Base-by-base conservation (phyloP, 352 stramenopile species). In the Pythium brachiatum region DNA sequence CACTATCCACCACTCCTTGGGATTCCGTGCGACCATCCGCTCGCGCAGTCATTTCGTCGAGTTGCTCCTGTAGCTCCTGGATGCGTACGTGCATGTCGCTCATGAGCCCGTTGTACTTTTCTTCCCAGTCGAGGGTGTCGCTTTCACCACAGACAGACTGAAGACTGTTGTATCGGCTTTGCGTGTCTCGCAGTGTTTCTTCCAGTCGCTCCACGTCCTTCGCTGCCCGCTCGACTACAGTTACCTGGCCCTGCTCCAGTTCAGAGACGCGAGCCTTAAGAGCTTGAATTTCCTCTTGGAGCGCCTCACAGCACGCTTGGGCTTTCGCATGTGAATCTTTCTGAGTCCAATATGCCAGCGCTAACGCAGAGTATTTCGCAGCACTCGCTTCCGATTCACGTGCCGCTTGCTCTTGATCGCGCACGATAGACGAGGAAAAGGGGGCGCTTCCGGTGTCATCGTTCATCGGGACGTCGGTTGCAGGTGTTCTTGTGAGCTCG, bases 1-100 rank as follows among this genome's bases (percentile, higher is more conserved):
- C 21, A 27, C 29, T 52, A 7, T 61, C 41, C 1, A 18, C 9
- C 8, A 39, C 23, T 31, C 34, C 13, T 15, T 54, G 48, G 2
- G 50, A 47, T 29, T 41, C 51, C 7, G 47, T 23, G 1, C 36
- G 34, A 6, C 48, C 39, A 38, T 69, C 62, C 2, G 55, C 62
- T 13, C 55, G 62, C 0, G 15, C 50, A 32, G 62, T 63, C 55
- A 57, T 62, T 23, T 61, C 52, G 5, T 69, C 54, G 18, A 69
- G 43, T 21, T 69, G 62, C n/a, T 60, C 62, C n/a, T 69, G 62
- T 7, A 69, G 44, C 29, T 64, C 62, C 54, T 69, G 62, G 20
- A 69, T 69, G 2, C 62, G 62, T 6, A 69, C 62, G 23, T 69
- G 54, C 62, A 63, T 69, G 21, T 69, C 55, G 50, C 62, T 64